These are phyloP conservation scores for Boletellus emodensis DNA, from an alignment of 768 basidiomycete genomes.

Conservation along the genomic window DNA sequence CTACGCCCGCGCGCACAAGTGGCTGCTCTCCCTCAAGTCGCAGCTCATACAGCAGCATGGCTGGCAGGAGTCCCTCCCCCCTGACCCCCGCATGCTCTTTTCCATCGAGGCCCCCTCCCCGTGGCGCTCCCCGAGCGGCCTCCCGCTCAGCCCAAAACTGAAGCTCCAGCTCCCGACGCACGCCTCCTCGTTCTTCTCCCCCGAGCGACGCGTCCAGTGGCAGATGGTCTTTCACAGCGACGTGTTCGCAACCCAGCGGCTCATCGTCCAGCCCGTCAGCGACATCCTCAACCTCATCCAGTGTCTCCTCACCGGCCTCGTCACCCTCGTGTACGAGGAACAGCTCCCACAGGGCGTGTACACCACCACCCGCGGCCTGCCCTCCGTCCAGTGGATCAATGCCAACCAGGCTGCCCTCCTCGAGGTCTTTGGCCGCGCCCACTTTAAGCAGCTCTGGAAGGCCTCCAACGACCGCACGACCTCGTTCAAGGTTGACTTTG, in stretches of 20 bases:
- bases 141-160: constrained; percentile 73
- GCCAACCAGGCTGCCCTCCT: constrained; percentile 62
- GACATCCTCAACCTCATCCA: constrained; percentile 67
- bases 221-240: constrained; percentile 86
- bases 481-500: constrained; percentile 71
- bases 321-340: constrained; percentile 74
- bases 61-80: constrained; percentile 58
- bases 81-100: constrained; percentile 72
- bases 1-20: constrained; percentile 77
- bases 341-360: constrained; percentile 63
- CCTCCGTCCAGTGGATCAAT: constrained; percentile 73
- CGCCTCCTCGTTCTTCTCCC: constrained; percentile 82
- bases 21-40: constrained; percentile 60
- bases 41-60: constrained; percentile 65
- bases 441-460: constrained; percentile 67
- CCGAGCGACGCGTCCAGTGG: constrained; percentile 82
- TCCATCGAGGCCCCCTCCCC: constrained; percentile 75
- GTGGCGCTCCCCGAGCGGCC: constrained; percentile 70
- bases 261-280: constrained; percentile 63
- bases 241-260: constrained; percentile 66
- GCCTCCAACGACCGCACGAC: constrained; percentile 69
- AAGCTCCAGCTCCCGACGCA: constrained; percentile 72
- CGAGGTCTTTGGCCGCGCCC: constrained; percentile 70
- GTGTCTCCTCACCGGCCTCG: constrained; percentile 68
- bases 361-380: constrained; percentile 73